A percentile compares a stretch with the other conserved stretches of the same genome.
Evolutionary conservation across 208 protist species (phyloP).

Genomic region (Acanthamoeba comandoni): DNA sequence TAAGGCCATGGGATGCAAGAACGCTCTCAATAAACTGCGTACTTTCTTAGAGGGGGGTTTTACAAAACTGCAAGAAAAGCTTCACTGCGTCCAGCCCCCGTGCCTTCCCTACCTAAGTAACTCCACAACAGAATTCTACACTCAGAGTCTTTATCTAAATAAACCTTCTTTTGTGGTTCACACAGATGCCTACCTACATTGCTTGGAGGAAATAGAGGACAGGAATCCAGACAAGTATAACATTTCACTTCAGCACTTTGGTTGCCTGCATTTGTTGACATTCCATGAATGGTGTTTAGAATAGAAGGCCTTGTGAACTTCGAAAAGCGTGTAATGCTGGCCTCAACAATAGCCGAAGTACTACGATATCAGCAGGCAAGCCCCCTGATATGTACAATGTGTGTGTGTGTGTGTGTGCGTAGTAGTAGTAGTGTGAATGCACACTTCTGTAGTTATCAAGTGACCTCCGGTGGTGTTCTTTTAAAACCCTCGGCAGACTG

Average conservation of each 20-base stretch:
- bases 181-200: background rate
- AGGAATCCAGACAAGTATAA: background rate
- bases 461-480: too few relatives aligned
- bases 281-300: background rate
- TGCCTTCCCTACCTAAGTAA: conserved; percentile 22
- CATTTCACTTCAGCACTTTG: too few relatives aligned
- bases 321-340: conserved; percentile 37
- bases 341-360: background rate
- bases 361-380: conserved; percentile 26
- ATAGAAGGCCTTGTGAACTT: conserved; percentile 28
- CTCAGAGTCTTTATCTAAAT: too few relatives aligned
- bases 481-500: background rate
- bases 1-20: conserved; percentile 25
- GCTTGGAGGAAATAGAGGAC: conserved; percentile 15
- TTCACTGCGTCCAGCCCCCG: conserved; percentile 57
- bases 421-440: too few relatives aligned
- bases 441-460: too few relatives aligned
- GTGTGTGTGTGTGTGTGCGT: too few relatives aligned
- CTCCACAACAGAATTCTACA: background rate
- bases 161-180: too few relatives aligned
- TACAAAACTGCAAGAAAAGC: conserved; percentile 45
- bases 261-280: too few relatives aligned
- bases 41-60: conserved; percentile 11
- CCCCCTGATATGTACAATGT: background rate
- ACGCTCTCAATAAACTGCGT: conserved; percentile 55